Percentiles rank a stretch among this genome's conserved stretches.
Evolutionary conservation across 1,284 basidiomycete species (phyloP).

Genomic region (Anthracocystis walkeri): DNA sequence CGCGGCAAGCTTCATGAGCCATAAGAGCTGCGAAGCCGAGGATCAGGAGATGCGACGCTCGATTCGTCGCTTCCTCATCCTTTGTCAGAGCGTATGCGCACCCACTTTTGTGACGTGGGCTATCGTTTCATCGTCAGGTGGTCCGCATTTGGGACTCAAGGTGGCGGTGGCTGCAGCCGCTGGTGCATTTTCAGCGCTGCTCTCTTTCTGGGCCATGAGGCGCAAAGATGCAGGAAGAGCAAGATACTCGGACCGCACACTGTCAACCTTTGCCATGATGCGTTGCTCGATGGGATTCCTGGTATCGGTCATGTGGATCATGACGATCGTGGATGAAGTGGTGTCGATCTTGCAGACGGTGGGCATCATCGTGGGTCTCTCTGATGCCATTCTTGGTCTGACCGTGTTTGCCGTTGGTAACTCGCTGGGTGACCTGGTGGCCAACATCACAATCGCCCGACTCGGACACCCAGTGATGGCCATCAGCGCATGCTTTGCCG

Average conservation of each 20-base stretch:
- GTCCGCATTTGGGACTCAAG: conserved; percentile 17
- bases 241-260: conserved; percentile 36
- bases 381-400: conserved; percentile 95
- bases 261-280: conserved; percentile 35
- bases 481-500: conserved; percentile 91
- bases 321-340: conserved; percentile 65
- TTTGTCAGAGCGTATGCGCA: conserved; percentile 54
- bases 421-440: conserved; percentile 93
- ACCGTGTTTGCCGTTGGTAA: conserved; percentile 97
- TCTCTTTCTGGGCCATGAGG: conserved; percentile 35
- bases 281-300: conserved; percentile 62
- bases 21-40: conserved; percentile 71
- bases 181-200: conserved; percentile 14
- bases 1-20: conserved; percentile 42
- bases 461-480: conserved; percentile 68
- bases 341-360: conserved; percentile 77
- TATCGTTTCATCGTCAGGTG: conserved; percentile 39
- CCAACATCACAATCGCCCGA: conserved; percentile 82
- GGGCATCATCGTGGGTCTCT: conserved; percentile 90
- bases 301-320: conserved; percentile 66
- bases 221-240: conserved; percentile 30
- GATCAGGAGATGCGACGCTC: conserved; percentile 52
- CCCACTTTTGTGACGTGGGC: conserved; percentile 62
- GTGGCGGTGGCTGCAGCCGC: conserved; percentile 23
- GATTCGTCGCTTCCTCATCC: conserved; percentile 46